A percentile compares a stretch with the other conserved stretches of the same genome.
phyloP scores from a whole-genome alignment of 2,329 filamentous ascomycete species.

The Hypoxylon sp. region DNA sequence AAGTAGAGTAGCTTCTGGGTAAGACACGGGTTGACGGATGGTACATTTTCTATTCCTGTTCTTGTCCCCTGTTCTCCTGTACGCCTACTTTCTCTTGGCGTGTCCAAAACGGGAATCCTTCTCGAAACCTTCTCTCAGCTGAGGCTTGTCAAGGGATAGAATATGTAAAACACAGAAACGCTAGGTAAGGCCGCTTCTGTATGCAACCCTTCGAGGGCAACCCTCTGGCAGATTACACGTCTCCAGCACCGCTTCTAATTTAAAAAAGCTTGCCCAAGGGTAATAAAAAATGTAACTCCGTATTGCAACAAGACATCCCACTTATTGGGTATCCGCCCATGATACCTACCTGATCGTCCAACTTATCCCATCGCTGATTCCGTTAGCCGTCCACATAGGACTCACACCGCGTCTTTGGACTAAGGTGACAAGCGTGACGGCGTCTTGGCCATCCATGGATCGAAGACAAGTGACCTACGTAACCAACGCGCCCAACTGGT shows the following conservation, averaged over 20 bases:
- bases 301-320: conserved; percentile 3
- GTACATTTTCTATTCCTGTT: not conserved
- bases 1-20: not conserved
- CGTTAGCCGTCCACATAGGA: not conserved
- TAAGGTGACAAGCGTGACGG: conserved; percentile 6
- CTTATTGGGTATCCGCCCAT: not conserved
- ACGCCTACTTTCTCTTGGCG: not conserved
- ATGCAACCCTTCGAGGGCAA: conserved; percentile 6
- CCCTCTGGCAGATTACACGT: not conserved
- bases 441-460: not conserved
- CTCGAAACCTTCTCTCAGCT: conserved; percentile 34
- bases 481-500: not conserved
- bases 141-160: conserved; percentile 6
- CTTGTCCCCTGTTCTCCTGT: not conserved
- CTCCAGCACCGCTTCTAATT: not conserved
- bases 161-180: not conserved
- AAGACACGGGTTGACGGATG: conserved; percentile 6
- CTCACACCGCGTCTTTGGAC: not conserved
- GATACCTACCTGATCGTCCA: not conserved
- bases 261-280: not conserved
- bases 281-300: conserved; percentile 2
- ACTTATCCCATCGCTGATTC: conserved; percentile 7
- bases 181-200: conserved; percentile 14
- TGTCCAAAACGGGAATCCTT: conserved; percentile 27
- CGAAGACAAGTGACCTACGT: conserved; percentile 7